Conservation (phyloP, 306 rosid genomes). For the Morella rubra region DNA sequence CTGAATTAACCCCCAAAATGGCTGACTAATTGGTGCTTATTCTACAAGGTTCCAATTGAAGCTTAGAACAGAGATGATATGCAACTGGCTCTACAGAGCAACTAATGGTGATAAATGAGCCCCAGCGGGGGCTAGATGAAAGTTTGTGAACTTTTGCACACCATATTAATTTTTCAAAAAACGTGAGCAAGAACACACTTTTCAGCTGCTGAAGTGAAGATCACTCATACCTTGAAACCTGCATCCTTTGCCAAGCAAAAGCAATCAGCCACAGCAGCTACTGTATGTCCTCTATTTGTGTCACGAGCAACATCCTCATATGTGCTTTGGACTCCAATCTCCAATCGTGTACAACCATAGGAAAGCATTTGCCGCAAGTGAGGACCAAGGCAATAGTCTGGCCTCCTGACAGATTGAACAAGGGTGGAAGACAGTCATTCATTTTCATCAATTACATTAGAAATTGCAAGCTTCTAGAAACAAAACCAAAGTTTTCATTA, state of each 20-base stretch:
- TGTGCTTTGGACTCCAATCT: conserved; percentile 98
- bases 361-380: conserved; percentile 97
- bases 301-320: conserved; percentile 98
- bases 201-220: background rate
- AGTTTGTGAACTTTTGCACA: background rate
- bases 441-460: background rate
- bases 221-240: conserved; percentile 72
- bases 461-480: background rate
- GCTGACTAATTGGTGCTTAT: conserved; percentile 7
- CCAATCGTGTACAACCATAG: conserved; percentile 92
- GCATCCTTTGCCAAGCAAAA: conserved; percentile 97
- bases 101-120: background rate
- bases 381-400: conserved; percentile 98
- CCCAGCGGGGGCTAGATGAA: background rate
- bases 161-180: background rate
- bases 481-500: background rate
- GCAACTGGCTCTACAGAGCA: background rate
- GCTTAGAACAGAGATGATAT: background rate
- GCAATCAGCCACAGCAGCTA: conserved; percentile 95
- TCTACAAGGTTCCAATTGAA: background rate
- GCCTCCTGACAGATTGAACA: conserved; percentile 69
- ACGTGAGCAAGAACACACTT: background rate
- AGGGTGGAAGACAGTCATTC: conserved; percentile 5
- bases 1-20: conserved; percentile 9
- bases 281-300: conserved; percentile 96